Base-by-base conservation (phyloP, 495 filamentous ascomycete genomes). In the Recurvomyces mirabilis region DNA sequence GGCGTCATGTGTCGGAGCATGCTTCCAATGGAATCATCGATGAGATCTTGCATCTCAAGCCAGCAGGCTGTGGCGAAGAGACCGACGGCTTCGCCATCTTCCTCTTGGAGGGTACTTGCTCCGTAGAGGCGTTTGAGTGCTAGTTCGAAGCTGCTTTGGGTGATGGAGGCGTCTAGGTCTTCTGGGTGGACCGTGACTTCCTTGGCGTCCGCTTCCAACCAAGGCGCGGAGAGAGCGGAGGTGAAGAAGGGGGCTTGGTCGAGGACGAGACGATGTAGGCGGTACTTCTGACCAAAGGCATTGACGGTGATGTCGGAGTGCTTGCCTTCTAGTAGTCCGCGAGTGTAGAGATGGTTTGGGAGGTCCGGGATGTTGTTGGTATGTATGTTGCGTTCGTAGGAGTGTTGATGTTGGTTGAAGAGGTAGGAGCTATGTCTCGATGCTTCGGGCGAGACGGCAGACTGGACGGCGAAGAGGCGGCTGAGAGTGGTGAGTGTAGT, bases 211-310 rank as follows among this genome's bases (percentile, higher is more conserved):
- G 68, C 69, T 48, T 78, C 74, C 21, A 68, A 53, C 74, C 74
- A 78, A n/a, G 74, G 74, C 32, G 66, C 72, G 18, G 73, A 73
- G 19, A 78, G 57, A 38, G 65, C 70, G 9, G 68, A 69, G 1
- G 69, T 64, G 55, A 77, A 77, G 62, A 74, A 78, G 0, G 74
- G 72, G 4, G 74, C 70, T 24, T 71, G 70, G 53, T 78, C 74
- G 14, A 78, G 67, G 24, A 78, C 62, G 18, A 78, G 54, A 1
- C 74, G 67, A 51, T 78, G 74, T 1, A 78, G 60, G 26, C 59
- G 57, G 52, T 78, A 78, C 33, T 54, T 55, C n/a, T 62, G 65
- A 3, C 65, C 68, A 47, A 78, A 78, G 11, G 73, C 72, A 46
- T 66, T 52, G 23, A 78, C 58, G 1, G 63, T 63, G 35, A 78